Conservation (phyloP, 106 monocot species). For the Iris macrosiphon region DNA sequence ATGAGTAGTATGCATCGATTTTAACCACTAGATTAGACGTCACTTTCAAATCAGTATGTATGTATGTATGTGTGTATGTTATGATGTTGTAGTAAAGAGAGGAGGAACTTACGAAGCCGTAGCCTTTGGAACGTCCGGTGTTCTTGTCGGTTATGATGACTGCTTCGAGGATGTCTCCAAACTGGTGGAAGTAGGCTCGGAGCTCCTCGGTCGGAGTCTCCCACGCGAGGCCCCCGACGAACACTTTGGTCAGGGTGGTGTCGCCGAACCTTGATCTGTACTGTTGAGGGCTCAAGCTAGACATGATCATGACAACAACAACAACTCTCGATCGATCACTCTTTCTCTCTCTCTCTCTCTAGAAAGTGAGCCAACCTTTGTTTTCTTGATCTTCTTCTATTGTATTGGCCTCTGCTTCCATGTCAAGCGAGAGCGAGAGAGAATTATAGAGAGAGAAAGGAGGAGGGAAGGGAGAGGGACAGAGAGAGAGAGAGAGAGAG, state of each 20-base stretch:
- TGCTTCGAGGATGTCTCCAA: conserved; percentile 85
- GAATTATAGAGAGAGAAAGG: no score
- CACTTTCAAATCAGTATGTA: no score
- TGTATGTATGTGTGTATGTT: no score
- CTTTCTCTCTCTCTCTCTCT: conserved; percentile 10
- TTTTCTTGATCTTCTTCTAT: conserved; percentile 14
- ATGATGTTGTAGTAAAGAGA: no score
- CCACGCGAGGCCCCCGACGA: conserved; percentile 94
- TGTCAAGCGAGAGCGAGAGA: conserved; percentile 8
- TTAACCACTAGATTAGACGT: no score
- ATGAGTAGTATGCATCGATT: no score
- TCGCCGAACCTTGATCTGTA: conserved; percentile 83
- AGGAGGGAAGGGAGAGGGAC: no score
- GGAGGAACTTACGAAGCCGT: conserved; percentile 67
- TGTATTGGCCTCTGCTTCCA: conserved; percentile 20
- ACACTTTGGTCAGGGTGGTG: conserved; percentile 86
- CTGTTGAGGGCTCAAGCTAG: conserved; percentile 10
- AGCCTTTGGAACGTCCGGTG: conserved; percentile 84
- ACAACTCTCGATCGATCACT: conserved; percentile 3
- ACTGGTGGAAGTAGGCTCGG: conserved; percentile 65
- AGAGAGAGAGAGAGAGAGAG: not conserved
- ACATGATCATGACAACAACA: conserved; percentile 8
- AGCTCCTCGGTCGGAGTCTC: conserved; percentile 76
- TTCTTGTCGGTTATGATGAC: conserved; percentile 82
- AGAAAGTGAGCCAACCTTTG: no score